Base-by-base conservation (phyloP, 2,329 filamentous ascomycete species). In the Fusarium austroafricanum region DNA sequence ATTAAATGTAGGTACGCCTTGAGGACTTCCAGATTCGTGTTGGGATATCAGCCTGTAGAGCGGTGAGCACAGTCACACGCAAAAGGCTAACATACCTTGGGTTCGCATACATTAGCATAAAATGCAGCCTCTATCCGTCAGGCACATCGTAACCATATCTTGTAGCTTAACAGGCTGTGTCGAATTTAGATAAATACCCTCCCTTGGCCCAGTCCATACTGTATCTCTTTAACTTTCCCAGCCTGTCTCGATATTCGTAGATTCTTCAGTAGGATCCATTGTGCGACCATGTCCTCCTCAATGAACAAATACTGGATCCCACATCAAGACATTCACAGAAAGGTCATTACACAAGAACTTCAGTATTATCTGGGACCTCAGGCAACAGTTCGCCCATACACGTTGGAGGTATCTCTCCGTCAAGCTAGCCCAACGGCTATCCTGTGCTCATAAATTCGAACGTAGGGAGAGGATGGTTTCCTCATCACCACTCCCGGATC, bases 281-380 rank as follows among this genome's bases (percentile, higher is more conserved):
- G 54, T 65, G 57, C 61, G 45, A 61, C 59, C 52, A 65, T 76
- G 74, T 73, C 75, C 40, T 74, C 71, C 38, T 61, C 72, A 52
- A 82, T 86, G 79, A 88, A 88, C 76, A 83, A 81, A 72, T 89
- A 88, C 76, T 89, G 86, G 86, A 88, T 89, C 61, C 85, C 86
- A 15, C 83, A 86, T 61, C 76, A 83, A 62, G 85, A 87, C 58
- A 89, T 89, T 73, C 84, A 87, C 77, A 87, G 86, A 71, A 87
- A 84, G 67, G 83, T 88, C 67, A 88, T 89, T 71, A 87, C 82
- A 23, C 81, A 86, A 64, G 84, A 88, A 64, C 82, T 89, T 55
- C 86, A 86, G 66, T 87, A 82, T 60, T 86, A 87, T 71, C 81
- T 89, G 38, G 87, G 87, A 7, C 86, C 86, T 2, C 82, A 87